Conservation (phyloP, 1,139 yeast species). For the Blastobotrys illinoisensis region DNA sequence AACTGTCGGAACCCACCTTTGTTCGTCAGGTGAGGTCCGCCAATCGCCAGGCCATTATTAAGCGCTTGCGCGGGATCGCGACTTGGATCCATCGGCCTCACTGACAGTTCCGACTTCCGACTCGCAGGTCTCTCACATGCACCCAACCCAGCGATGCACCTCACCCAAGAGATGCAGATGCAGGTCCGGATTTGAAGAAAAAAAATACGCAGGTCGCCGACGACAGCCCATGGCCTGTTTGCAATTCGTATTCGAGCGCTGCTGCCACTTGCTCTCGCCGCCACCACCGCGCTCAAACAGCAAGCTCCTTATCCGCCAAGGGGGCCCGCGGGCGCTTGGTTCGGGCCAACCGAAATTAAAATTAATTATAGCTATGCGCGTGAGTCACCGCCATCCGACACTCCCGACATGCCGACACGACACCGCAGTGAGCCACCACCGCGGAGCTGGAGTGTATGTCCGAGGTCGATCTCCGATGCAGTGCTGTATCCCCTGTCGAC, state of each 20-base stretch:
- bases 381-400: neutral
- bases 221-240: no score
- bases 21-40: neutral
- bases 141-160: neutral
- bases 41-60: neutral
- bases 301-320: no score
- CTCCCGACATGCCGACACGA: neutral
- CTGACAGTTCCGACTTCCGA: neutral
- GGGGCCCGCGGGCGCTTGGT: no score
- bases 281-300: neutral
- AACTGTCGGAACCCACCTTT: neutral
- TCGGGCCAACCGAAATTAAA: neutral
- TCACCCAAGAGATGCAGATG: neutral
- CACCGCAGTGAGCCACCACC: no score
- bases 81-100: neutral
- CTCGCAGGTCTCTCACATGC: neutral
- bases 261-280: neutral
- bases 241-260: no score
- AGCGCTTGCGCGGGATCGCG: neutral
- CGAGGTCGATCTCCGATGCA: neutral
- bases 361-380: neutral
- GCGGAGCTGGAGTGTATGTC: no score
- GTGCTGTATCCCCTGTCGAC: neutral
- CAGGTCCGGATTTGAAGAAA: neutral
- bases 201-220: neutral